Base-by-base conservation (phyloP, 2,329 filamentous ascomycete species). In the Arthrinium phaeospermum region DNA sequence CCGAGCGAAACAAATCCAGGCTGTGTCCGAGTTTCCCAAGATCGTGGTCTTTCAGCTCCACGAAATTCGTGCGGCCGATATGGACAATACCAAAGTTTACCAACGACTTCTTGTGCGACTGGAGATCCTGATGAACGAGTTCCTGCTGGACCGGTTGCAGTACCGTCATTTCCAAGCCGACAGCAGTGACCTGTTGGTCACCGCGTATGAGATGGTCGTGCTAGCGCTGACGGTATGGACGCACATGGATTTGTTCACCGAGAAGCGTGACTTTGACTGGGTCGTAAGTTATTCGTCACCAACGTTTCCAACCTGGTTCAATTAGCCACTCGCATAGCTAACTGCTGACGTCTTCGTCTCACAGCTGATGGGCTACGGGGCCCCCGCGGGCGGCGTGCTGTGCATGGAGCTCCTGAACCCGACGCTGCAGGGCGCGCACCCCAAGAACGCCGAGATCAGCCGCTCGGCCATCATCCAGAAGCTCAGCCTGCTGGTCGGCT, bases 91-190 rank as follows among this genome's bases (percentile, higher is more conserved):
- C 0, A 76, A 78, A 0, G 73, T 87, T 0, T 87, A 86, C 70
- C 81, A 82, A 6, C 81, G 86, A 2, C 82, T 88, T 19, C 77
- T 90, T 1, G 78, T 88, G 0, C 82, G 83, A 2, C 81, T 90
- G 2, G 84, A 86, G 30, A 85, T 88, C 67, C 79, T 90, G 0
- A 86, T 90, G 57, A 91, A 90, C 51, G 81, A 88, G 3, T 91
- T 92, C 72, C 85, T 91, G 13, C 80, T 91, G 7, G 87, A 91
- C 71, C 83, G 90, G 22, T 83, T 91, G 0, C 79, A 91, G 12
- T 82, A 87, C 30, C 88, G 87, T 24, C 78, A 80, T 3, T 81
- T 83, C 0, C 78, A 82, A 16, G 75, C 79, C 0, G 81, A 82
- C 12, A 79, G 82, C 12, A 82, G 82, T 0, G 80, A 84, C 19